Percentiles rank a stretch among this genome's conserved stretches.
Conservation (phyloP, 2,329 filamentous ascomycete species). For the Trichocomaceae sp. region DNA sequence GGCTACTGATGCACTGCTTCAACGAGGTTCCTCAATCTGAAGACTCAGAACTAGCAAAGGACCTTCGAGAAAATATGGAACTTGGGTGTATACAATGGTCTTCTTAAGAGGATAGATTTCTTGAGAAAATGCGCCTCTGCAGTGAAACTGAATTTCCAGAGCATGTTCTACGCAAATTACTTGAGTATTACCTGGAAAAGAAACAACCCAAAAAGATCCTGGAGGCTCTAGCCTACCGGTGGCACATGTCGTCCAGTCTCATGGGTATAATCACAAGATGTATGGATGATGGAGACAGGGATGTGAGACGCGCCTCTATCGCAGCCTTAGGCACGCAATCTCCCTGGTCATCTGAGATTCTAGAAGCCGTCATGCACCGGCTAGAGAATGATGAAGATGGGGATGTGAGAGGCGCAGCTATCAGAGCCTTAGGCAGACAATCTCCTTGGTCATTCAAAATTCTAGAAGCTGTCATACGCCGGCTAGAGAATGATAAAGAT, state of each 20-base stretch:
- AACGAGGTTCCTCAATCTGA: neutral
- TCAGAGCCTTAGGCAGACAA: no score
- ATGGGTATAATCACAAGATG: neutral
- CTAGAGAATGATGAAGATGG: no score
- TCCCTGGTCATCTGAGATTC: no score
- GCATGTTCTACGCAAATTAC: slow-evolving; percentile 7
- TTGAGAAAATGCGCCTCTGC: slow-evolving; percentile 1
- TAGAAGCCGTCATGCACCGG: no score
- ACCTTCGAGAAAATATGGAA: neutral
- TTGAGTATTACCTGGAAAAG: neutral
- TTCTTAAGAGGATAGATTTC: no score
- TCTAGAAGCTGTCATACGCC: no score
- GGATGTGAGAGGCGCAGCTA: no score
- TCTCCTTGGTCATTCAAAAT: no score
- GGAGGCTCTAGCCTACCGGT: neutral
- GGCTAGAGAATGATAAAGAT: no score
- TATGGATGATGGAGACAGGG: neutral
- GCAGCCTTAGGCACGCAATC: no score
- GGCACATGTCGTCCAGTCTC: slow-evolving; percentile 5
- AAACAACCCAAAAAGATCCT: neutral
- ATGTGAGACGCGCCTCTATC: neutral
- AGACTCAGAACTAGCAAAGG: no score
- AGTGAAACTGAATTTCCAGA: slow-evolving; percentile 9
- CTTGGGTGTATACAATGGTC: neutral
- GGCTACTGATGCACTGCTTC: no score